Evolutionary conservation across 805 yeast genomes (phyloP).

Genomic region (Millerago galiae): DNA sequence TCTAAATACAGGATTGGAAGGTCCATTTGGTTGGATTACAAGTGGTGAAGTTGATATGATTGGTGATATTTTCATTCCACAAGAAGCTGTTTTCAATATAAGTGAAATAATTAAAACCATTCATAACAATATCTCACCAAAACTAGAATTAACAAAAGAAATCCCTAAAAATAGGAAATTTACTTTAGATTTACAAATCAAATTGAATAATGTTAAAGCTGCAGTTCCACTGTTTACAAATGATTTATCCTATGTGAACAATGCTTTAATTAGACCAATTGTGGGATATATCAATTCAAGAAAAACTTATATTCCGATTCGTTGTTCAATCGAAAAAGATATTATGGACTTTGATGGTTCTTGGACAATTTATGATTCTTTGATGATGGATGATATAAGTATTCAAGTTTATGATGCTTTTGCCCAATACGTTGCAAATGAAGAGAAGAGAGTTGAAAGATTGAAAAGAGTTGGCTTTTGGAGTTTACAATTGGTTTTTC

Average conservation of each 20-base stretch:
- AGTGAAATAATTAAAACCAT: conserved; percentile 45
- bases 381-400: conserved; percentile 85
- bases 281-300: conserved; percentile 91
- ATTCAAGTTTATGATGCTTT: conserved; percentile 88
- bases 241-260: conserved; percentile 87
- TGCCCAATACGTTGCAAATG: conserved; percentile 83
- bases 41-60: conserved; percentile 88
- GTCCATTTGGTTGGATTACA: conserved; percentile 97
- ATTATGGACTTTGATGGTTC: conserved; percentile 86
- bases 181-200: conserved; percentile 72
- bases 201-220: conserved; percentile 82
- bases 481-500: conserved; percentile 82
- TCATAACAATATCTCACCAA: conserved; percentile 30
- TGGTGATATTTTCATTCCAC: conserved; percentile 82
- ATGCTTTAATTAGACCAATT: conserved; percentile 88
- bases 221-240: conserved; percentile 79
- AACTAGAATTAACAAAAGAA: background rate
- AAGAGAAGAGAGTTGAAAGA: conserved; percentile 64
- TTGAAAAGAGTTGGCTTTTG: conserved; percentile 86
- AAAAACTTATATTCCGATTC: conserved; percentile 82
- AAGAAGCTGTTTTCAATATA: conserved; percentile 41
- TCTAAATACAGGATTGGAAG: conserved; percentile 80
- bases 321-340: conserved; percentile 74
- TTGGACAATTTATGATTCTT: conserved; percentile 92
- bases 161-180: conserved; percentile 35